A percentile compares a stretch with the other conserved stretches of the same genome.
phyloP scores from a whole-genome alignment of 2,329 filamentous ascomycete species.

The Sphaceloma murrayae region DNA sequence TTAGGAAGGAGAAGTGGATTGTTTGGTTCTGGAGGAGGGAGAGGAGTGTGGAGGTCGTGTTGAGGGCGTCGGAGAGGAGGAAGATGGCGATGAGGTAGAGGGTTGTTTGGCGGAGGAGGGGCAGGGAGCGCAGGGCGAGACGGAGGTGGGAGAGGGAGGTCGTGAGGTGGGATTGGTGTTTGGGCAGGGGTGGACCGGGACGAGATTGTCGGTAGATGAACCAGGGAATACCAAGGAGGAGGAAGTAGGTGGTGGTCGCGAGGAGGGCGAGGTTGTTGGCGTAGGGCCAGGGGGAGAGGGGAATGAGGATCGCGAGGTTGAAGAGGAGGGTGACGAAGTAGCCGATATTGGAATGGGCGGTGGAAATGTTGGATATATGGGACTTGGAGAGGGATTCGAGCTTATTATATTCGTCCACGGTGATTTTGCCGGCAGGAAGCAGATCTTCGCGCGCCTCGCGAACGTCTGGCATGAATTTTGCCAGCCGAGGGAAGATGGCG shows the following conservation, averaged over 20 bases:
- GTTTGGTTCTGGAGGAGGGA: constrained; percentile 55
- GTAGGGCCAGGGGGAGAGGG: constrained; percentile 3
- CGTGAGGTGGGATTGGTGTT: constrained; percentile 31
- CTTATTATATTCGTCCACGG: constrained; percentile 50
- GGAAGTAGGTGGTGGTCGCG: constrained; percentile 17
- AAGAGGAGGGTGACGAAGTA: constrained; percentile 15
- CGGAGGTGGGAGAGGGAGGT: constrained; percentile 55
- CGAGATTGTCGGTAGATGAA: constrained; percentile 36
- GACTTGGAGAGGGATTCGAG: constrained; percentile 42
- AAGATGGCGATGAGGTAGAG: constrained; percentile 61
- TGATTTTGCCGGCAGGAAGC: constrained; percentile 40
- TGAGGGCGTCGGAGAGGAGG: constrained; percentile 58
- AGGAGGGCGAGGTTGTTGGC: constrained; percentile 17
- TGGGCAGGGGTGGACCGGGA: constrained; percentile 12
- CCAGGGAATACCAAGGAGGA: constrained; percentile 54
- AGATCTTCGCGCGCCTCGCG: constrained; percentile 8
- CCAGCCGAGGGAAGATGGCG: constrained; percentile 50
- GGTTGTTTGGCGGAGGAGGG: constrained; percentile 55
- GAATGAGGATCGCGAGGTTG: constrained; percentile 15
- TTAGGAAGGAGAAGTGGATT: constrained; percentile 55
- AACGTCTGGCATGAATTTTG: constrained; percentile 14
- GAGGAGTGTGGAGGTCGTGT: constrained; percentile 61
- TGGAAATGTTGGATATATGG: constrained; percentile 18
- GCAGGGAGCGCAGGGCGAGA: constrained; percentile 50
- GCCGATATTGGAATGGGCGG: constrained; percentile 17